Base-by-base conservation (phyloP, 306 rosid genomes). In the Trifolium fragiferum region DNA sequence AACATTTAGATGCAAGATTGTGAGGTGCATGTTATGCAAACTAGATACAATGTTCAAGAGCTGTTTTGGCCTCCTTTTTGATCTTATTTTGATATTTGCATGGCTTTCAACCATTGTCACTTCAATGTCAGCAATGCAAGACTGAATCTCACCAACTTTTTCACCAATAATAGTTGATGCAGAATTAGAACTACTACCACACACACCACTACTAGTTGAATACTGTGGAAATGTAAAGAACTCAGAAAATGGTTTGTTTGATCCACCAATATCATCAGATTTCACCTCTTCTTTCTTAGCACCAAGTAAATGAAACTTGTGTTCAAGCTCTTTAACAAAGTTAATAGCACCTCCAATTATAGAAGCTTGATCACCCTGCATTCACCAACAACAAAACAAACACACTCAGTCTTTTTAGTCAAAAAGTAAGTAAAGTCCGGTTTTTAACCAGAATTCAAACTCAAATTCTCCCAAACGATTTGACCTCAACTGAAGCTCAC, bases 81-180 rank as follows among this genome's bases (percentile, higher is more conserved):
- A 86, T 63, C 96, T 88, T 58, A 94, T 89, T 72, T 90, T 92
- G 47, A 94, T 78, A 78, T 84, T 94, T 75, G 96, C 99, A 81
- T 94, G 99, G 85, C 88, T 90, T 76, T 92, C 99, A 50, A 92
- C 98, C 96, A 94, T 87, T 49, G 94, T 90, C 61, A 92, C 99
- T 83, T 94, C 98, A 65, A 94, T 84, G 51, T 94, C 98, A 53
- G 98, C 98, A 41, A 85, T 61, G 76, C 85, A 76, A 10, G 63
- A 51, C 15, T 72, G 80, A 21, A 73, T 80, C 75, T 78, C 86
- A 18, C 74, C 75, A 32, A 61, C 55, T 4, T 75, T 77, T 5
- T 81, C 90, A 10, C 54, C 76, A 25, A 67, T 47, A 25, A 67
- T 47, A 19, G 30, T 15, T 40, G 77, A 58, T 68, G 15, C 78